Evolutionary conservation across 108 stramenopile species (phyloP).

Genomic region (Cyclostephanos invisitatus): DNA sequence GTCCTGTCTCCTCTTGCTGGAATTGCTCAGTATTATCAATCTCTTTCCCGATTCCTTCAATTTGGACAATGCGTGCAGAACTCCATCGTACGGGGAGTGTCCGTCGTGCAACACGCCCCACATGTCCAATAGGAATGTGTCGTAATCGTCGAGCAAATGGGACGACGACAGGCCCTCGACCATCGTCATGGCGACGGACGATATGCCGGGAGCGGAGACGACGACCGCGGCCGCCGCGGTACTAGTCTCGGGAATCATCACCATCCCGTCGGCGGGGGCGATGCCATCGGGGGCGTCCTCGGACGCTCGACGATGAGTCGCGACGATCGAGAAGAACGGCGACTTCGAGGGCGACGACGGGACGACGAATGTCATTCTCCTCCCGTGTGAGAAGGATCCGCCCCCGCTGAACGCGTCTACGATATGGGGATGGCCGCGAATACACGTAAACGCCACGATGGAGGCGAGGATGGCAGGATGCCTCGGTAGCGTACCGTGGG

Average conservation of each 20-base stretch:
- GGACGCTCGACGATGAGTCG: neutral
- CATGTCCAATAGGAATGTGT: constrained; percentile 89
- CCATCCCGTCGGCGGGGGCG: neutral
- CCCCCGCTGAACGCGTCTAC: neutral
- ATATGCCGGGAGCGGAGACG: neutral
- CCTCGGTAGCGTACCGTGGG: neutral
- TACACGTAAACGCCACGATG: neutral
- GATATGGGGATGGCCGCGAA: neutral
- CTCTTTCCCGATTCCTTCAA: constrained; percentile 63
- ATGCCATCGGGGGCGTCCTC: neutral
- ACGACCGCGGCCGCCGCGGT: too few species aligned
- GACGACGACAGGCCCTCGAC: constrained; percentile 24
- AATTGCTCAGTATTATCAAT: constrained; percentile 87
- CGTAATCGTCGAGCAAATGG: constrained; percentile 65
- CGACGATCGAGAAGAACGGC: neutral
- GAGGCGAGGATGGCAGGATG: neutral
- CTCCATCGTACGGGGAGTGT: constrained; percentile 73
- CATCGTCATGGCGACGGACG: neutral
- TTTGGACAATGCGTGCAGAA: constrained; percentile 64
- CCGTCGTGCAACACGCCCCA: constrained; percentile 94
- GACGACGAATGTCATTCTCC: too few species aligned
- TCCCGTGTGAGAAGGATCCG: neutral
- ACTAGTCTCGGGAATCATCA: neutral
- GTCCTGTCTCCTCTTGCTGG: constrained; percentile 72
- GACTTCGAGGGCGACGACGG: neutral